Evolutionary conservation across 768 basidiomycete species (phyloP).

Genomic region (Stropharia rugosoannulata): DNA sequence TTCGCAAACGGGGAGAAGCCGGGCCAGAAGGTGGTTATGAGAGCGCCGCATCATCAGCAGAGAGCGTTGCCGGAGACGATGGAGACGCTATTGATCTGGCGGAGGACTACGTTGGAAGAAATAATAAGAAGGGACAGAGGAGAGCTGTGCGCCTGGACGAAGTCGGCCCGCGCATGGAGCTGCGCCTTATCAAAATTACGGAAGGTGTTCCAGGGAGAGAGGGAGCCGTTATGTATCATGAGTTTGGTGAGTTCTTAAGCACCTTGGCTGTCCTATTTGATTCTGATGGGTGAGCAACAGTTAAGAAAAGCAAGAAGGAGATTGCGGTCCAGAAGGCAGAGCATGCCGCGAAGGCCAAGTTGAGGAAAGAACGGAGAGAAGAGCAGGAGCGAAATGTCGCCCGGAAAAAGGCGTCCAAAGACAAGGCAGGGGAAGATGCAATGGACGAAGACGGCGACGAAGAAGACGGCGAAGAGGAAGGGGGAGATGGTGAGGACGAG

Average conservation of each 20-base stretch:
- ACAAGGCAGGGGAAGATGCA: slow-evolving; percentile 16
- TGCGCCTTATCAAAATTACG: slow-evolving; percentile 88
- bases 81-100: slow-evolving; percentile 82
- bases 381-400: slow-evolving; percentile 92
- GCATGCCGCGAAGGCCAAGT: slow-evolving; percentile 74
- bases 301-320: slow-evolving; percentile 87
- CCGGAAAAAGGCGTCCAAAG: slow-evolving; percentile 62
- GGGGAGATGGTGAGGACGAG: slow-evolving; percentile 36
- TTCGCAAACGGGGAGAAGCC: slow-evolving; percentile 64
- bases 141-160: slow-evolving; percentile 92
- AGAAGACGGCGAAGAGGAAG: slow-evolving; percentile 30
- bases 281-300: slow-evolving; percentile 39
- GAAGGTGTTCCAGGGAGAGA: slow-evolving; percentile 95
- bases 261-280: not conserved
- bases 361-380: slow-evolving; percentile 75
- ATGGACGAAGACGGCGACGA: slow-evolving; percentile 25
- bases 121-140: slow-evolving; percentile 89
- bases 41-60: slow-evolving; percentile 76
- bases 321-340: slow-evolving; percentile 62
- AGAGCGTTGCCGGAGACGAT: slow-evolving; percentile 85
- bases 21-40: slow-evolving; percentile 74
- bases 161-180: slow-evolving; percentile 93
- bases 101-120: slow-evolving; percentile 92
- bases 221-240: slow-evolving; percentile 91
- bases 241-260: slow-evolving; percentile 69